Evolutionary conservation across 2,329 filamentous ascomycete species (phyloP).

Genomic region (Colletotrichum magnum): DNA sequence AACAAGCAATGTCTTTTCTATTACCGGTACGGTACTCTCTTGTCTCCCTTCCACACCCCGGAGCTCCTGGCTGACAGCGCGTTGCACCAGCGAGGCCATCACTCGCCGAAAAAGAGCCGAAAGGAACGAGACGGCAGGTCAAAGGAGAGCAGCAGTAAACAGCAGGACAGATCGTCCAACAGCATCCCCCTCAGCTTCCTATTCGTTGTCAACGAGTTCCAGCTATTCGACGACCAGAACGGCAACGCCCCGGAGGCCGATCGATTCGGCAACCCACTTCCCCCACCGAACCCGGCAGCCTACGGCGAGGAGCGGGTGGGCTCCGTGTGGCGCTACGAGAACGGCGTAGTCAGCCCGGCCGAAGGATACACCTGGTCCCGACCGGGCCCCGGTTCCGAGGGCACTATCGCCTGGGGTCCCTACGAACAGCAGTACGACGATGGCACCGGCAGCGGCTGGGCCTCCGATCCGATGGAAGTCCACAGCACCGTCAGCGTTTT

Average conservation of each 20-base stretch:
- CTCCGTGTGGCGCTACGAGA: conserved; percentile 53
- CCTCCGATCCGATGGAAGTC: not conserved
- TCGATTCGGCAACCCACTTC: conserved; percentile 49
- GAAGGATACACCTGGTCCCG: conserved; percentile 45
- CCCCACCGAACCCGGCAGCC: conserved; percentile 43
- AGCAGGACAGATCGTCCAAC: conserved; percentile 1
- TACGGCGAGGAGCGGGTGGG: conserved; percentile 50
- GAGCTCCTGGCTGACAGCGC: not conserved
- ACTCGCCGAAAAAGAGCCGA: not conserved
- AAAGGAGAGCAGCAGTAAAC: not conserved
- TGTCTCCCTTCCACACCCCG: not conserved
- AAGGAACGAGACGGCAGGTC: not conserved
- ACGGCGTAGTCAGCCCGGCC: conserved; percentile 47
- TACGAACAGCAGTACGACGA: not conserved
- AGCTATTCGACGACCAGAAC: conserved; percentile 35
- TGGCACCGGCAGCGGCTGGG: not conserved
- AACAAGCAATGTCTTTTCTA: not conserved
- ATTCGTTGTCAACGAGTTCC: conserved; percentile 56
- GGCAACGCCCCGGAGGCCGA: conserved; percentile 27
- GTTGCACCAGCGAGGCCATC: not conserved
- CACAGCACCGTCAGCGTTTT: conserved; percentile 35
- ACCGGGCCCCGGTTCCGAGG: conserved; percentile 26
- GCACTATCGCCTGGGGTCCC: not conserved
- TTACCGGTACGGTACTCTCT: not conserved
- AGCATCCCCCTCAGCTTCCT: conserved; percentile 49